Base-by-base conservation (phyloP, 1,139 yeast genomes). In the Yamadazyma taylorii region DNA sequence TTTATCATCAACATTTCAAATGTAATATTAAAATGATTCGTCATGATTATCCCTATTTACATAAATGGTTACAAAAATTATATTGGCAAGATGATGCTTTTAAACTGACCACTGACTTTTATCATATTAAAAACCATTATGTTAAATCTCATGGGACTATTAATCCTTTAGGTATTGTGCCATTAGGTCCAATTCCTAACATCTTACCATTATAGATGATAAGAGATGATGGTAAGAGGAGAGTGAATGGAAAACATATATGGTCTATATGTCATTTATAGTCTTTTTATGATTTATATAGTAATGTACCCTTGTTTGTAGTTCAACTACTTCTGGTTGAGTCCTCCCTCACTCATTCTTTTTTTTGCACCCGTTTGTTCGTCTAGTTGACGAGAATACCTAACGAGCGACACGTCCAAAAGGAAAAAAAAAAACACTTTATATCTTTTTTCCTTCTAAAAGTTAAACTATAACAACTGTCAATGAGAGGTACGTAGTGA, bases 1-100 rank as follows among this genome's bases (percentile, higher is more conserved):
- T 87, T 22, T 90, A 90, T 56, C 90, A 84, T 38, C 96, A 89
- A 61, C 97, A 89, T 60, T 92, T 92, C 77, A 92, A 92, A 67
- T 87, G 96, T 63, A 92, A 92, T 60, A 63, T 88, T 46, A 80
- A 81, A 35, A 85, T 81, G 73, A 85, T 92, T 53, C 79, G 97
- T 55, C 71, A 70, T 46, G 86, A 88, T 46, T 92, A 79, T 58
- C 97, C 97, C 16, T 63, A 72, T 52, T 64, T 89, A 38, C 84
- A 88, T 64, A 68, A 78, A 45, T 90, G 96, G 95, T 60, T 89
- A 50, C 73, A 85, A 52, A 79, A 84, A 49, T 72, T 92, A 52
- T 92, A 90, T 66, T 89, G 96, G 96, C 83, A 85, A 52, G 57
- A 77, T 42, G 79, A 81, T 13, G 89, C 84, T 4, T 86, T 90